These are phyloP conservation scores for Trametes villosa DNA, from an alignment of 768 basidiomycete species.

Conservation along the genomic window DNA sequence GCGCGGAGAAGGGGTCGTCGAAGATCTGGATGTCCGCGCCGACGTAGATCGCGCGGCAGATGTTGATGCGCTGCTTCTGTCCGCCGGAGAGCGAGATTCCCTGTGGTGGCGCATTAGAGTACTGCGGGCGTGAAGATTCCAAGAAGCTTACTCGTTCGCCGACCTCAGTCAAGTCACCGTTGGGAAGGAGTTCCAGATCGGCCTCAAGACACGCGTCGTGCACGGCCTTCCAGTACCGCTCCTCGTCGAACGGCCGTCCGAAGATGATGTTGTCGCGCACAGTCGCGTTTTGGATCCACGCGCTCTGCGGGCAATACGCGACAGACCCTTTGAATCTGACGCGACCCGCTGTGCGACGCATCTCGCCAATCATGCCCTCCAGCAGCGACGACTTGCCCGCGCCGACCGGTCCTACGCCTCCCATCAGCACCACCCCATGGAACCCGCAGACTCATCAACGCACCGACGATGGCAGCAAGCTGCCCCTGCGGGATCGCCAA, in stretches of 20 bases:
- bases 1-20: slow-evolving; percentile 88
- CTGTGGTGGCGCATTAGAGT: slow-evolving; percentile 31
- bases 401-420: slow-evolving; percentile 55
- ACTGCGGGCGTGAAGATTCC: slow-evolving; percentile 10
- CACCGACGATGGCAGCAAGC: slow-evolving; percentile 82
- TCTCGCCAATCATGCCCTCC: slow-evolving; percentile 81
- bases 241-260: slow-evolving; percentile 79
- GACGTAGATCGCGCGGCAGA: slow-evolving; percentile 87
- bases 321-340: slow-evolving; percentile 75
- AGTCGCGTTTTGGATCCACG: slow-evolving; percentile 94
- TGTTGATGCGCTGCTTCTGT: slow-evolving; percentile 79
- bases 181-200: slow-evolving; percentile 54
- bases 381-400: slow-evolving; percentile 71
- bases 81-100: slow-evolving; percentile 91
- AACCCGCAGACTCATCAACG: background rate
- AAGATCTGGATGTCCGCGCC: slow-evolving; percentile 87
- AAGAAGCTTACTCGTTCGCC: slow-evolving; percentile 71
- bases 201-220: slow-evolving; percentile 65
- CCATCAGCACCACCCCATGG: background rate
- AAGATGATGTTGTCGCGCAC: slow-evolving; percentile 91
- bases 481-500: slow-evolving; percentile 75
- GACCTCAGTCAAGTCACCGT: slow-evolving; percentile 58
- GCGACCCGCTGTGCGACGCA: slow-evolving; percentile 69
- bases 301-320: slow-evolving; percentile 83
- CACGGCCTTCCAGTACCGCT: slow-evolving; percentile 81